Evolutionary conservation across 1,284 basidiomycete genomes (phyloP), one percentile per base, ranked within the genome.

Genomic region (Vanrija pseudolonga): DNA sequence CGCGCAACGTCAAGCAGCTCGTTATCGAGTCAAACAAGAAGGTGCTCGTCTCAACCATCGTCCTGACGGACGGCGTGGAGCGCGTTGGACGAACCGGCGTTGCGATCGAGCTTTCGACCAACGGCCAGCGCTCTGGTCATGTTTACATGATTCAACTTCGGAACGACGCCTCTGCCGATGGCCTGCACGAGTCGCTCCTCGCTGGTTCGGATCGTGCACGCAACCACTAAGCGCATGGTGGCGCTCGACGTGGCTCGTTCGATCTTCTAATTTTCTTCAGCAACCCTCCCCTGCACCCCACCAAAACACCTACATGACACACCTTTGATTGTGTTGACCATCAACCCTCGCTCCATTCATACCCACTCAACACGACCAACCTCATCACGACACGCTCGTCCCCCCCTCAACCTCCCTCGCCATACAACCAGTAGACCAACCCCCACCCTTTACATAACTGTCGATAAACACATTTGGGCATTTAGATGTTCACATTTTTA

Each of bases 51-150:
- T 96, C 91, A 44, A 98, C 95, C 2, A 96, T 98, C 61, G 88
- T 99, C 36, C 79, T 98, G 51, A 88, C 87, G 3, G 94, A 98
- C 73, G 96, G 94, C 6, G 94, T 98, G 20, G 96, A 98, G 77
- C 82, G 96, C 39, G 94, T 99, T 19, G 96, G 92, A 20, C 96
- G 94, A 78, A 97, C 94, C 6, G 96, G 96, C 20, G 87, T 99
- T 26, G 96, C 96, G 36, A 87, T 99, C 56, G 95, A 98, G 77
- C 78, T 98, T 54, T 95, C 90, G 68, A 90, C 96, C 74, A 81
- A 84, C 49, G 95, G 95, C 7, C 76, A 84, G 51, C 83, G 93
- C 54, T 96, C 94, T n/a, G 96, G 96, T 12, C 87, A 98, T 69
- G 81, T 98, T 53, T 98, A 99, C 72, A 97, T 99, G 95, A 85